Evolutionary conservation across 2,329 filamentous ascomycete genomes (phyloP).

Genomic region (Xylariomycetidae sp.): DNA sequence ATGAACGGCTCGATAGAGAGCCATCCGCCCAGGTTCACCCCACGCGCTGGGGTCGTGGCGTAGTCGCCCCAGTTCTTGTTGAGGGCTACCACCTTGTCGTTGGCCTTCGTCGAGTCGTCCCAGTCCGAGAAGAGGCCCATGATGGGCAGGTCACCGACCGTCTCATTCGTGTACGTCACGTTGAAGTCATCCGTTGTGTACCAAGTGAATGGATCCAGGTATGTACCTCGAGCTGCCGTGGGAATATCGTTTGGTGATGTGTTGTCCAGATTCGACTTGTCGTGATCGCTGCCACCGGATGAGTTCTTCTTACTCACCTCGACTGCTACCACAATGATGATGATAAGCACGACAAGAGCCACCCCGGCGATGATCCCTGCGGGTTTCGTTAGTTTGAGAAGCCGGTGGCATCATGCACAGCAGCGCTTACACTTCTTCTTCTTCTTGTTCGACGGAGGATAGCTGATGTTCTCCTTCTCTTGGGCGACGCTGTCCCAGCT

Average conservation of each 20-base stretch:
- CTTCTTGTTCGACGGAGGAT: constrained; percentile 46
- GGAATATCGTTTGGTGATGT: constrained; percentile 55
- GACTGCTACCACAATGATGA: constrained; percentile 63
- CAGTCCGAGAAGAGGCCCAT: constrained; percentile 84
- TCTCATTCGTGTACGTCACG: constrained; percentile 80
- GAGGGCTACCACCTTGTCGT: constrained; percentile 72
- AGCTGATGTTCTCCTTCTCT: constrained; percentile 35
- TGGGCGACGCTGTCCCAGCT: constrained; percentile 46
- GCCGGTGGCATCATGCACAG: constrained; percentile 7
- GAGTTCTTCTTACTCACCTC: constrained; percentile 58
- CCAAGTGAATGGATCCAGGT: constrained; percentile 88
- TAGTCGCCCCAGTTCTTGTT: constrained; percentile 73
- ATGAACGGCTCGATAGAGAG: constrained; percentile 92
- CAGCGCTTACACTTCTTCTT: constrained; percentile 56
- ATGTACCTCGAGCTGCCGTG: constrained; percentile 61
- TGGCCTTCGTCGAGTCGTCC: constrained; percentile 76
- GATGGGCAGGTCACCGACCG: constrained; percentile 78
- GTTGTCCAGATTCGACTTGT: constrained; percentile 43
- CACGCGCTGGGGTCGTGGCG: constrained; percentile 70
- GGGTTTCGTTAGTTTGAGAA: constrained; percentile 17
- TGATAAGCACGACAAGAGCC: constrained; percentile 50
- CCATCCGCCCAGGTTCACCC: constrained; percentile 93
- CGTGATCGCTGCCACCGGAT: constrained; percentile 20
- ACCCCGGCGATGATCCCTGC: constrained; percentile 52
- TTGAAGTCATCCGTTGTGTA: constrained; percentile 88